These are phyloP conservation scores for Sugiyamaella grinbergsii DNA, from an alignment of 1,139 yeast species.

Conservation along the genomic window DNA sequence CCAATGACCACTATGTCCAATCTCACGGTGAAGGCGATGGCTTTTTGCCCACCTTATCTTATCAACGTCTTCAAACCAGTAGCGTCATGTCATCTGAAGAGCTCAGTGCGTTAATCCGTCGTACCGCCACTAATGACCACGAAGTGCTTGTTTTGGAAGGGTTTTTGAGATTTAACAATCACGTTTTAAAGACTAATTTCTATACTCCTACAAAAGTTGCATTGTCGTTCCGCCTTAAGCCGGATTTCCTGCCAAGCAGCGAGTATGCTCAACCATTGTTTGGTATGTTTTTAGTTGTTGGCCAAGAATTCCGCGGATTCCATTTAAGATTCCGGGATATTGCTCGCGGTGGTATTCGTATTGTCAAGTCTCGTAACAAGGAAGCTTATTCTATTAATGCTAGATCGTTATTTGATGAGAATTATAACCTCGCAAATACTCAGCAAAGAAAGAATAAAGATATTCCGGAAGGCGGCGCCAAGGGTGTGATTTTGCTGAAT, in stretches of 20 bases:
- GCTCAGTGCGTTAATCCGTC: constrained; percentile 65
- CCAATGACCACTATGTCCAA: constrained; percentile 82
- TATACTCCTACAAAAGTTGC: constrained; percentile 95
- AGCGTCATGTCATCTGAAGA: constrained; percentile 78
- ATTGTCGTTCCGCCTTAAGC: constrained; percentile 85
- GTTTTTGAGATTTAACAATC: constrained; percentile 77
- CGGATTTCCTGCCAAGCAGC: constrained; percentile 74
- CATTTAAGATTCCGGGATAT: constrained; percentile 96
- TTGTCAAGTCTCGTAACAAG: constrained; percentile 81
- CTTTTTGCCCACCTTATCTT: constrained; percentile 71
- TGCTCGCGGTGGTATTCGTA: constrained; percentile 97
- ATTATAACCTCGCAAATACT: constrained; percentile 92
- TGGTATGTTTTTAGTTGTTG: constrained; percentile 95
- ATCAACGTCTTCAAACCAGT: constrained; percentile 80
- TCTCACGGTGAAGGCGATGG: constrained; percentile 58
- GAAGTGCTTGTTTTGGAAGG: constrained; percentile 82
- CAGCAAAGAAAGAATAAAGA: constrained; percentile 98
- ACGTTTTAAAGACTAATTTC: constrained; percentile 90
- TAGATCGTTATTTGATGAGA: constrained; percentile 91
- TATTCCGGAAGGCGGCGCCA: constrained; percentile 98
- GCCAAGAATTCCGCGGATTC: constrained; percentile 96
- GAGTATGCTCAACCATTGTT: constrained; percentile 93
- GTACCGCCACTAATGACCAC: constrained; percentile 76
- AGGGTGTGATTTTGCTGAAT: constrained; percentile 91
- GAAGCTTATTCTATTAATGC: constrained; percentile 88